Percentiles rank a stretch among this genome's conserved stretches.
These are phyloP conservation scores for Fusarium verticillioides DNA, from an alignment of 2,329 filamentous ascomycete species.

Conservation along the genomic window DNA sequence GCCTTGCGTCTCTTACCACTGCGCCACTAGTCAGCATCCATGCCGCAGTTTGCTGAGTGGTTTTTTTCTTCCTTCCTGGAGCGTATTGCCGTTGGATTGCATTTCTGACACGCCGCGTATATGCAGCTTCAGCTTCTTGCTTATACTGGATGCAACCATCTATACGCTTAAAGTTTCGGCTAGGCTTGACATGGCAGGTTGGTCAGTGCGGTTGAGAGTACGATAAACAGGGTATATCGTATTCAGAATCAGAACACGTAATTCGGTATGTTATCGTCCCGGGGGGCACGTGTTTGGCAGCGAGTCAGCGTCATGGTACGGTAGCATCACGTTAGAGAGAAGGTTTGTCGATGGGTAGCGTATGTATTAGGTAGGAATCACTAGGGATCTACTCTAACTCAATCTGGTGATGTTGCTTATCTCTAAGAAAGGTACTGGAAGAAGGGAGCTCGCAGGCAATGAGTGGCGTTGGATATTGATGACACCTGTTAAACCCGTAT, in stretches of 20 bases:
- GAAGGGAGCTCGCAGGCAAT: fast-evolving
- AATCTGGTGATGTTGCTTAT: not conserved
- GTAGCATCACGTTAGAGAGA: not conserved
- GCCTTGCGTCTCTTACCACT: not conserved
- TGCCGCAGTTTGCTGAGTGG: not conserved
- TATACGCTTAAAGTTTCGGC: not conserved
- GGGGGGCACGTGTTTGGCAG: not conserved
- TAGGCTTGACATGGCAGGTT: slow-evolving; percentile 1
- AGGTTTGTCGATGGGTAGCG: not conserved
- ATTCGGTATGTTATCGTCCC: not conserved
- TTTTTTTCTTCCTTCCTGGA: not conserved
- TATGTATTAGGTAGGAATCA: not conserved
- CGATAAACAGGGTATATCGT: slow-evolving; percentile 3
- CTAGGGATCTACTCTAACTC: not conserved
- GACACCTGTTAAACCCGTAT: not conserved
- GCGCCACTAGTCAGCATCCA: not conserved
- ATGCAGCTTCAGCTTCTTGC: not conserved
- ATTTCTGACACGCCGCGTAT: not conserved
- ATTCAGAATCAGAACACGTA: not conserved
- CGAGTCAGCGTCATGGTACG: not conserved
- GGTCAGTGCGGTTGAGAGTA: not conserved
- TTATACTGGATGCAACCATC: not conserved
- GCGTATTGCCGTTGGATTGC: not conserved
- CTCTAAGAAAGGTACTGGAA: fast-evolving
- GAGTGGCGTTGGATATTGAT: not conserved